These are phyloP conservation scores for Pterocarpus macrocarpus DNA, from an alignment of 306 rosid species.

Conservation along the genomic window DNA sequence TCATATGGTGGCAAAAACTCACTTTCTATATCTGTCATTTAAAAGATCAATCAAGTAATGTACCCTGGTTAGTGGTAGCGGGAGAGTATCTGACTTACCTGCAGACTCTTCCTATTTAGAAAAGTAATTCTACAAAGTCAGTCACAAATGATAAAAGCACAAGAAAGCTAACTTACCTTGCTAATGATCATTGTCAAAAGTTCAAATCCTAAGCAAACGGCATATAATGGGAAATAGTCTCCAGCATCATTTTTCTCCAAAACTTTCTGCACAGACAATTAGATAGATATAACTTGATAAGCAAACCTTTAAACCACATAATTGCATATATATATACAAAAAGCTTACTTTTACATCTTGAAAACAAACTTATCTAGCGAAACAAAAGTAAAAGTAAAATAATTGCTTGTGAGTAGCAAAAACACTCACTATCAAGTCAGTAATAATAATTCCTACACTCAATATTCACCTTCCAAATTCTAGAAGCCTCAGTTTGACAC, in stretches of 20 bases:
- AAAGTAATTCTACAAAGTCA: background rate
- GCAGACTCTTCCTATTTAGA: background rate
- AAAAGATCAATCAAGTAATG: background rate
- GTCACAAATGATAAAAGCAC: background rate
- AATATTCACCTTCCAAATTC: slow-evolving; percentile 26
- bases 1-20: background rate
- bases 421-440: background rate
- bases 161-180: slow-evolving; percentile 60
- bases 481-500: background rate
- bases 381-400: slow-evolving; percentile 15
- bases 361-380: slow-evolving; percentile 27
- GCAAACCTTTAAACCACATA: slow-evolving; percentile 8
- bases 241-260: slow-evolving; percentile 88
- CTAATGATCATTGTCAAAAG: slow-evolving; percentile 79
- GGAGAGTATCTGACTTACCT: slow-evolving; percentile 11
- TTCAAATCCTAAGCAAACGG: slow-evolving; percentile 87
- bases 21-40: background rate
- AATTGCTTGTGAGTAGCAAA: background rate
- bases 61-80: background rate
- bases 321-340: background rate
- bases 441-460: background rate
- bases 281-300: background rate
- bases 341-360: slow-evolving; percentile 28
- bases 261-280: slow-evolving; percentile 65
- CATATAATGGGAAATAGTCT: slow-evolving; percentile 82